A percentile compares a stretch with the other conserved stretches of the same genome.
Evolutionary conservation across 495 filamentous ascomycete species (phyloP).

Genomic region (Penicillium paradoxum): DNA sequence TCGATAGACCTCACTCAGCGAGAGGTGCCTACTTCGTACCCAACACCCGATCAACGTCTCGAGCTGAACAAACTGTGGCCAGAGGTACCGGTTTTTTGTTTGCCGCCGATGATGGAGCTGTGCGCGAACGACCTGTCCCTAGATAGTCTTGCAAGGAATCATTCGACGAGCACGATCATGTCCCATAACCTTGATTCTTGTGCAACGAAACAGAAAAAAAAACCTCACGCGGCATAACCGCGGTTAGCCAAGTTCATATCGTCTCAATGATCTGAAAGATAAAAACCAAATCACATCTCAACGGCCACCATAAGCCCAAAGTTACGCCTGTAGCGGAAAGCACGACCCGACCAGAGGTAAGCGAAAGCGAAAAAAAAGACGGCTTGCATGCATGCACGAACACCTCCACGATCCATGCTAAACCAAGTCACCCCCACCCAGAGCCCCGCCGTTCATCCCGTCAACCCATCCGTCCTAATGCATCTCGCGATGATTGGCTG

Average conservation of each 20-base stretch:
- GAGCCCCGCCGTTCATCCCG: constrained; percentile 29
- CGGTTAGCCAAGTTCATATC: no score
- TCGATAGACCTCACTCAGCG: neutral
- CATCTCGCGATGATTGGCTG: constrained; percentile 14
- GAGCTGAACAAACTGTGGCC: no score
- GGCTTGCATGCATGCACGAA: constrained; percentile 14
- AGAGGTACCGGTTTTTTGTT: no score
- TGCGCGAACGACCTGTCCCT: no score
- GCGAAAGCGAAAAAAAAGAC: neutral
- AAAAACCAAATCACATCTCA: neutral
- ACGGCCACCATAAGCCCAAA: no score
- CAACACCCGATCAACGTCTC: neutral
- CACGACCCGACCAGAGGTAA: neutral
- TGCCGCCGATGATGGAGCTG: no score
- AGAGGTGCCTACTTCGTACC: neutral
- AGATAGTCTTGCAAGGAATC: no score
- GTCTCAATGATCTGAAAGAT: no score
- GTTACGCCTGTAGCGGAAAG: neutral
- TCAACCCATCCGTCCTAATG: constrained; percentile 16
- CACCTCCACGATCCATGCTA: constrained; percentile 13
- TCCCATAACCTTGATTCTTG: neutral
- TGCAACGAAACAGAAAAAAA: neutral
- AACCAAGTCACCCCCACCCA: neutral
- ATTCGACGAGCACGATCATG: neutral
- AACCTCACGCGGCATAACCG: no score